Evolutionary conservation across 2,329 filamentous ascomycete genomes (phyloP).

Genomic region (Uncinocarpus reesii): DNA sequence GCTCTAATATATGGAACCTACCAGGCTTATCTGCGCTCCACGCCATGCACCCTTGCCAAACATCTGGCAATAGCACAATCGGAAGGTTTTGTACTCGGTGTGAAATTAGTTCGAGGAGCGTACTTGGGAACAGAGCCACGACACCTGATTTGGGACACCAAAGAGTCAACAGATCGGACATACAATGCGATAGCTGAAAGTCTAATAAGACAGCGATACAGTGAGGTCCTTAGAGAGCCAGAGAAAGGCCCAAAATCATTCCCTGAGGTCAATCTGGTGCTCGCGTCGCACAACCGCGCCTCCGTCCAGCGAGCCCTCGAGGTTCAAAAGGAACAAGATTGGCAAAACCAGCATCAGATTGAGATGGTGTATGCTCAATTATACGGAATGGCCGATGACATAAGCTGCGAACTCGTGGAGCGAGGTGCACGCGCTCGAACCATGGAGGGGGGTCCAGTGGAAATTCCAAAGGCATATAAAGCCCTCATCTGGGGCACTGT

Average conservation of each 20-base stretch:
- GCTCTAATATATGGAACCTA: constrained; percentile 70
- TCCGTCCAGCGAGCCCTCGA: constrained; percentile 50
- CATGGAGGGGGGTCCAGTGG: constrained; percentile 20
- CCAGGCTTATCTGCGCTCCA: constrained; percentile 61
- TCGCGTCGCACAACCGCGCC: constrained; percentile 71
- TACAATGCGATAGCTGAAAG: constrained; percentile 62
- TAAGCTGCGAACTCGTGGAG: constrained; percentile 41
- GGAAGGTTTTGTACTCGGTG: constrained; percentile 56
- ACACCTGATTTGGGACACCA: constrained; percentile 58
- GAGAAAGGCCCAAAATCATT: constrained; percentile 28
- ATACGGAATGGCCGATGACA: constrained; percentile 51
- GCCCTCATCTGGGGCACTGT: constrained; percentile 47
- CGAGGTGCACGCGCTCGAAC: constrained; percentile 19
- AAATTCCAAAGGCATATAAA: constrained; percentile 44
- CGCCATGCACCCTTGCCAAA: constrained; percentile 46
- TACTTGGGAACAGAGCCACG: constrained; percentile 61
- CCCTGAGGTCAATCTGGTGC: constrained; percentile 54
- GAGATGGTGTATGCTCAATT: constrained; percentile 47
- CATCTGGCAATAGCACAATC: constrained; percentile 51
- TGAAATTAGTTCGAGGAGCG: constrained; percentile 65
- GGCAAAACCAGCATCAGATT: constrained; percentile 32
- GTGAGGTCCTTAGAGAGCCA: constrained; percentile 34
- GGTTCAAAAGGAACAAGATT: constrained; percentile 39
- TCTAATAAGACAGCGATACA: constrained; percentile 54
- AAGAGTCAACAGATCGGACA: constrained; percentile 56